Evolutionary conservation across 805 yeast genomes (phyloP), one percentile per base, ranked within the genome.

Genomic region (Schizosaccharomyces japonicus): DNA sequence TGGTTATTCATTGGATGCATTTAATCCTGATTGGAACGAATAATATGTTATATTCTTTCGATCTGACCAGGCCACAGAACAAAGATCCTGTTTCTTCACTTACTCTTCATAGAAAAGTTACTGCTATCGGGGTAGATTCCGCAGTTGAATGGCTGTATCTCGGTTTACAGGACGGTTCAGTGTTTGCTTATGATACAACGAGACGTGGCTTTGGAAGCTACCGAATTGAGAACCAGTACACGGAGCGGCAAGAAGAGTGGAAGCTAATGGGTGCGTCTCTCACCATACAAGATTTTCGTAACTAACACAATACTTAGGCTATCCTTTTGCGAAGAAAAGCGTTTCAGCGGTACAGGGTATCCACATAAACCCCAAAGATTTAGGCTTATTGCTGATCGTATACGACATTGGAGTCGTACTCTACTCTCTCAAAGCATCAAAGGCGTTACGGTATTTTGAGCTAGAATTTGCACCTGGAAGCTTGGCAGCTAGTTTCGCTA

Each of bases 351-450:
- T 84, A 1, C 58, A 72, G 1, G 66, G 77, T 0, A 61, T 90
- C 2, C 73, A 74, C 52, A 69, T 93, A 71, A 90, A 82, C 56
- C 98, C 99, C 3, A 69, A 95, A 52, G 95, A 90, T 58, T 67
- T 83, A 5, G 87, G 94, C 0, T 68, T 78, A 0, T 50, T 90
- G 2, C 66, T 90, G 52, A 71, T 90, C 7, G 73, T 83, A 0
- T 90, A 85, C 59, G 63, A 72, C 3, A 73, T 73, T 49, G 67
- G 74, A 44, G 83, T 85, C 0, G 71, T 84, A 0, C 63, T 74
- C 3, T 87, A 77, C 60, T 76, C 81, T 1, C 54, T 90, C 29
- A 66, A 75, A 0, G 71, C 73, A 2, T 77, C 72, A 31, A 70
- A 69, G 25, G 58, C 63, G 21, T 60, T 79, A n/a, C 72, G 70